These are phyloP conservation scores for Neonectria sp. DNA, from an alignment of 2,329 filamentous ascomycete species.

Conservation along the genomic window DNA sequence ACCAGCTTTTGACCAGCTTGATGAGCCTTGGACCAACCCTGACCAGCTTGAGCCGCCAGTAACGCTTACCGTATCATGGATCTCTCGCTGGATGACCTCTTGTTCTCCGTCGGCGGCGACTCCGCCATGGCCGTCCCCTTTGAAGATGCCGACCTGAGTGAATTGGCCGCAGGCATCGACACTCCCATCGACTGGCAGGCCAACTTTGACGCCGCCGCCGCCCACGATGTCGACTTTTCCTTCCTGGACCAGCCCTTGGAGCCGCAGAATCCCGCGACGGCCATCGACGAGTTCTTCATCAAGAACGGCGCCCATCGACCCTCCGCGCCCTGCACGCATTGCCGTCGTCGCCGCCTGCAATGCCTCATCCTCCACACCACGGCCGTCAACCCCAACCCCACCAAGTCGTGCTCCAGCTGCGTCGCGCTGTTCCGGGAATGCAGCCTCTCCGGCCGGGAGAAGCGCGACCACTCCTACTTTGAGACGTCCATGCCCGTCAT, in stretches of 20 bases:
- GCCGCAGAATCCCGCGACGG: slow-evolving; percentile 34
- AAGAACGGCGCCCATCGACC: slow-evolving; percentile 60
- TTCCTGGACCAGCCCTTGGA: slow-evolving; percentile 40
- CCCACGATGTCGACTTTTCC: slow-evolving; percentile 33
- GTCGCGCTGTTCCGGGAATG: slow-evolving; percentile 66
- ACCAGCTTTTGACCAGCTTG: too few species aligned
- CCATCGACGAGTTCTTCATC: slow-evolving; percentile 56
- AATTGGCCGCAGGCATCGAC: slow-evolving; percentile 24
- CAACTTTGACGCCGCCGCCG: slow-evolving; percentile 34
- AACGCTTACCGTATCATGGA: slow-evolving; percentile 28
- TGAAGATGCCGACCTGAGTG: slow-evolving; percentile 25
- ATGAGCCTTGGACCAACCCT: too few species aligned
- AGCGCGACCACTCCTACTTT: slow-evolving; percentile 61
- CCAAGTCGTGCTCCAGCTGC: slow-evolving; percentile 64
- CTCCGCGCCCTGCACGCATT: slow-evolving; percentile 60
- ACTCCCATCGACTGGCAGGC: slow-evolving; percentile 41
- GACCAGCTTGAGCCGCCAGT: too few species aligned
- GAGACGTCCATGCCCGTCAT: slow-evolving; percentile 64
- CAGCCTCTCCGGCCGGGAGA: slow-evolving; percentile 61
- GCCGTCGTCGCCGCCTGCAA: slow-evolving; percentile 60
- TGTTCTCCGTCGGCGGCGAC: slow-evolving; percentile 39
- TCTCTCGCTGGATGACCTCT: slow-evolving; percentile 42
- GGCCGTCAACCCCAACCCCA: slow-evolving; percentile 63
- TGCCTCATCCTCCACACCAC: slow-evolving; percentile 65
- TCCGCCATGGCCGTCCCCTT: slow-evolving; percentile 36